Conservation (phyloP, 2,329 filamentous ascomycete species). For the Cytospora paraplurivora region DNA sequence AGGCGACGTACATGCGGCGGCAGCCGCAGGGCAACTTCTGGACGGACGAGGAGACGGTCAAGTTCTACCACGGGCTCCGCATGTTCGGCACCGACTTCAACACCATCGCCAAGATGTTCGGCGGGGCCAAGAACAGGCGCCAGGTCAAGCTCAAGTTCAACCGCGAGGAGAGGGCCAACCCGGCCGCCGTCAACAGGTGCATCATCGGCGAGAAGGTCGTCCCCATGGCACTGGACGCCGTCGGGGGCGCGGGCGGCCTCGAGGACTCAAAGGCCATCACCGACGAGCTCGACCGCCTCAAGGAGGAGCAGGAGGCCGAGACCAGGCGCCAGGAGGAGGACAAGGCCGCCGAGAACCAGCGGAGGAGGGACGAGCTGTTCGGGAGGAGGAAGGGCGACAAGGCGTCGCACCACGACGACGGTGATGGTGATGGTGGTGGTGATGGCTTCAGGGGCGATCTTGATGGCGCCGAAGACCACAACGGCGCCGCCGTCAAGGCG, state of each 20-base stretch:
- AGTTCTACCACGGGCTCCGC: conserved; percentile 73
- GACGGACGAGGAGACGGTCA: conserved; percentile 70
- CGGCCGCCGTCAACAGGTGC: conserved; percentile 63
- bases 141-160: conserved; percentile 83
- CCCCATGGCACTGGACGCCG: conserved; percentile 62
- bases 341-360: conserved; percentile 49
- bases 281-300: conserved; percentile 50
- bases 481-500: background rate
- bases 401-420: conserved; percentile 28
- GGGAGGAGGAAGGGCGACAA: conserved; percentile 42
- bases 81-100: conserved; percentile 85
- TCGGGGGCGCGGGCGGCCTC: conserved; percentile 54
- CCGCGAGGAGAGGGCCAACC: conserved; percentile 71
- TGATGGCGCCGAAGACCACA: conserved; percentile 22
- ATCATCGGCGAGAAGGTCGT: conserved; percentile 62
- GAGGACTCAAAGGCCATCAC: conserved; percentile 60
- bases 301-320: conserved; percentile 48
- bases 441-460: background rate
- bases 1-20: conserved; percentile 63
- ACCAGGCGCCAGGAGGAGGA: conserved; percentile 50
- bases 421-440: conserved; percentile 23
- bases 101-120: conserved; percentile 77
- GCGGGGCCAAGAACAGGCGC: conserved; percentile 63
- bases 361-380: conserved; percentile 53
- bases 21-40: conserved; percentile 70